These are phyloP conservation scores for Tephrocybe sp. DNA, from an alignment of 768 basidiomycete genomes.

Conservation along the genomic window DNA sequence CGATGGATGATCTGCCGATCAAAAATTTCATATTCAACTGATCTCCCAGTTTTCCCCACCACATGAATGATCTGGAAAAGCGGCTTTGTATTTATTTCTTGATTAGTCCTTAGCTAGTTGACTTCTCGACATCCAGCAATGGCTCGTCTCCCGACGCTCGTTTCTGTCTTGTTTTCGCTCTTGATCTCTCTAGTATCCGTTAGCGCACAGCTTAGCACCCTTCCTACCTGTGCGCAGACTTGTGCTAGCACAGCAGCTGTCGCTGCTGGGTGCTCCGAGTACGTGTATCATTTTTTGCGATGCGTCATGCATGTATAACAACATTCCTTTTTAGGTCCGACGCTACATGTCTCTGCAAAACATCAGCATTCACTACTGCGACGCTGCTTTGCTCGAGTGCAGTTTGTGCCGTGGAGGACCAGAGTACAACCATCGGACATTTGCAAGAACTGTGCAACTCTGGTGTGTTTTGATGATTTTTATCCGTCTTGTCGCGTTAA, in stretches of 20 bases:
- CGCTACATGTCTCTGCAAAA: conserved; percentile 6
- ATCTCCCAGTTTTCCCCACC: background rate
- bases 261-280: conserved; percentile 3
- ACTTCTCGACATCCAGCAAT: background rate
- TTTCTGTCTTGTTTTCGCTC: background rate
- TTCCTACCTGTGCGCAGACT: conserved; percentile 1
- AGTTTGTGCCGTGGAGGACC: background rate
- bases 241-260: conserved; percentile 3
- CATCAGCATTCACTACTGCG: background rate
- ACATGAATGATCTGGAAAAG: background rate
- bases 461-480: background rate
- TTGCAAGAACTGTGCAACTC: background rate
- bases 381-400: background rate
- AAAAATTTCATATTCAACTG: background rate
- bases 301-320: background rate
- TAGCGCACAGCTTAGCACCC: background rate
- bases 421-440: background rate
- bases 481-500: background rate
- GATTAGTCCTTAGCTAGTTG: background rate
- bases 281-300: background rate
- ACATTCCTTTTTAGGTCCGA: background rate
- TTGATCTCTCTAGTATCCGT: background rate
- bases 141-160: conserved; percentile 8
- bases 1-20: background rate
- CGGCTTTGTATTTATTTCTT: background rate